These are phyloP conservation scores for Yamadazyma paraphyllophila DNA, from an alignment of 805 yeast species.

Conservation along the genomic window DNA sequence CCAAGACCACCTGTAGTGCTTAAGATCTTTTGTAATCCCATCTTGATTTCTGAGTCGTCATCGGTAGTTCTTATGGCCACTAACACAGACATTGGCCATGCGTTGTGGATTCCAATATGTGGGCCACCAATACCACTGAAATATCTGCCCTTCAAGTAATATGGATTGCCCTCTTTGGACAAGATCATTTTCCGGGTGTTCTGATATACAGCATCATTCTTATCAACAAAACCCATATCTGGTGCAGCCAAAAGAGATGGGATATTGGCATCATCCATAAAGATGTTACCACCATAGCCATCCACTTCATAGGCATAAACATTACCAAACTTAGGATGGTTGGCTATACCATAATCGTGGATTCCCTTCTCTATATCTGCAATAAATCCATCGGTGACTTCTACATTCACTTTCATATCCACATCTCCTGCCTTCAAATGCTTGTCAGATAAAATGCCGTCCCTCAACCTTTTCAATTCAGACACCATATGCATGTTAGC, in stretches of 20 bases:
- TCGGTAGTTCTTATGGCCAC: constrained; percentile 71
- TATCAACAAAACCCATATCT: constrained; percentile 62
- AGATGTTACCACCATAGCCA: constrained; percentile 69
- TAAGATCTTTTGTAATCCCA: constrained; percentile 50
- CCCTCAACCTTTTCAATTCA: constrained; percentile 48
- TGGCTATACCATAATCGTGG: constrained; percentile 58
- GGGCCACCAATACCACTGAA: constrained; percentile 90
- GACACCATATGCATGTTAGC: constrained; percentile 76
- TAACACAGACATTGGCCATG: constrained; percentile 91
- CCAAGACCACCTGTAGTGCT: constrained; percentile 72
- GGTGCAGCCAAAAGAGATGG: constrained; percentile 82
- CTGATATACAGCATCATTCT: constrained; percentile 59
- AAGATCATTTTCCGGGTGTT: constrained; percentile 79
- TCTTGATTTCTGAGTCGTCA: constrained; percentile 64
- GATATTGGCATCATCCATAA: constrained; percentile 90
- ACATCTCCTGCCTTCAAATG: constrained; percentile 16
- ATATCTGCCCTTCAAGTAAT: constrained; percentile 57
- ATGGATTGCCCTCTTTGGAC: constrained; percentile 72
- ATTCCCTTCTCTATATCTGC: constrained; percentile 52
- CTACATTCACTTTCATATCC: constrained; percentile 13
- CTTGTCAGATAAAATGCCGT: constrained; percentile 10
- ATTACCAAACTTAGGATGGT: constrained; percentile 67
- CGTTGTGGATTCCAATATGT: constrained; percentile 74
- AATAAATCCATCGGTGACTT: constrained; percentile 36
- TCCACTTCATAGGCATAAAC: constrained; percentile 90